Percentiles rank a stretch among this genome's conserved stretches.
These are phyloP conservation scores for Wallemia mellicola DNA, from an alignment of 1,284 basidiomycete species.

Conservation along the genomic window DNA sequence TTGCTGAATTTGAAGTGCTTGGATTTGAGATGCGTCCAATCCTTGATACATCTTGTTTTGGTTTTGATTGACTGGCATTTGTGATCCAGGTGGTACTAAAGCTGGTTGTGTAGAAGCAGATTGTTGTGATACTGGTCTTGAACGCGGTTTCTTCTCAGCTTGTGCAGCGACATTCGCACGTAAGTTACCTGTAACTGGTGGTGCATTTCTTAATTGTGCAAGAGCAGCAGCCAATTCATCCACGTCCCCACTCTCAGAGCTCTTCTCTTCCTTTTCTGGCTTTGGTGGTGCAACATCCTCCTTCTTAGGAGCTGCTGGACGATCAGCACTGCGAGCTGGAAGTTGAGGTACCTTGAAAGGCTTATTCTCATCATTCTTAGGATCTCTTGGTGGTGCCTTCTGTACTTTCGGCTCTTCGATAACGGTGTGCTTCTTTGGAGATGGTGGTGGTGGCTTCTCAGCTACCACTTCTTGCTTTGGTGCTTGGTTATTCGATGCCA, in stretches of 20 bases:
- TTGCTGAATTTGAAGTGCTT: background rate
- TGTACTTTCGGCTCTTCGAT: background rate
- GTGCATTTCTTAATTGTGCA: background rate
- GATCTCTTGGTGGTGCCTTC: background rate
- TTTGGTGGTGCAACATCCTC: background rate
- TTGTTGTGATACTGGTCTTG: background rate
- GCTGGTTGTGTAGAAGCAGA: conserved; percentile 16
- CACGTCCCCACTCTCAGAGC: background rate
- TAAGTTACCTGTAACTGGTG: background rate
- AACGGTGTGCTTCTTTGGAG: background rate
- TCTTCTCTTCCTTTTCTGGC: background rate
- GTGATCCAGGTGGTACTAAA: background rate
- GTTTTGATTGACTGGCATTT: background rate
- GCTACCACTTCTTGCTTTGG: background rate
- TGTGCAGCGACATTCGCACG: background rate
- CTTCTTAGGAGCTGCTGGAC: background rate
- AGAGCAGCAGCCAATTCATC: background rate
- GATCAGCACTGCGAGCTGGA: background rate
- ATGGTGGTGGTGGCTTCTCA: background rate
- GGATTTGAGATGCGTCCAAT: background rate
- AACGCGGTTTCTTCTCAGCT: background rate
- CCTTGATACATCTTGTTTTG: background rate
- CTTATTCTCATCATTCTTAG: background rate
- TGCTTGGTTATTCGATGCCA: background rate
- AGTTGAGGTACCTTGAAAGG: background rate